A percentile compares a stretch with the other conserved stretches of the same genome.
These are phyloP conservation scores for Neurospora africana DNA, from an alignment of 495 filamentous ascomycete genomes.

Conservation along the genomic window DNA sequence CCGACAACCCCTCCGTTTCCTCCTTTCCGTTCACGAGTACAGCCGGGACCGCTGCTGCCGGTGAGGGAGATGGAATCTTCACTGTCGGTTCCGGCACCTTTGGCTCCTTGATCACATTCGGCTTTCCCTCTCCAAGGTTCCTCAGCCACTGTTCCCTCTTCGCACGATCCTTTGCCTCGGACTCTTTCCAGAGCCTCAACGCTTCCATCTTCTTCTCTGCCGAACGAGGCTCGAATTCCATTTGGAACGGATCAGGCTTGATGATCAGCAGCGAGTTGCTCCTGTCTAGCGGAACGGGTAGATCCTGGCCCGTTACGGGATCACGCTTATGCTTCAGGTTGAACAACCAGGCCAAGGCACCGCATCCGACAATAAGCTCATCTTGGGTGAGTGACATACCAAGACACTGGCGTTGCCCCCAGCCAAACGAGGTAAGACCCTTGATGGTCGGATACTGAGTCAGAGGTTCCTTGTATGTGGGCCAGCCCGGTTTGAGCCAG, in stretches of 20 bases:
- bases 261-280: conserved; percentile 33
- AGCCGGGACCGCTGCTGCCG: background rate
- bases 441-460: conserved; percentile 35
- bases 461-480: conserved; percentile 42
- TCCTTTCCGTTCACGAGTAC: background rate
- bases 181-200: conserved; percentile 13
- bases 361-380: conserved; percentile 35
- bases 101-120: background rate
- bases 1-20: background rate
- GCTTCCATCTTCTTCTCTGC: conserved; percentile 19
- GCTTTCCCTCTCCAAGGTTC: background rate
- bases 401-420: conserved; percentile 50
- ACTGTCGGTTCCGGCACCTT: background rate
- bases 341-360: conserved; percentile 37
- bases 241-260: conserved; percentile 32
- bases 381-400: conserved; percentile 41
- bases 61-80: background rate
- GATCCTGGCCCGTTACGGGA: conserved; percentile 19
- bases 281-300: conserved; percentile 32
- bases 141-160: conserved; percentile 19
- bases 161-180: conserved; percentile 13
- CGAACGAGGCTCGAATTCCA: conserved; percentile 32
- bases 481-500: conserved; percentile 38
- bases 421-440: conserved; percentile 43
- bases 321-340: conserved; percentile 30